A percentile compares a stretch with the other conserved stretches of the same genome.
Conservation (phyloP, 768 basidiomycete species). For the Phanerochaete carnosa region DNA sequence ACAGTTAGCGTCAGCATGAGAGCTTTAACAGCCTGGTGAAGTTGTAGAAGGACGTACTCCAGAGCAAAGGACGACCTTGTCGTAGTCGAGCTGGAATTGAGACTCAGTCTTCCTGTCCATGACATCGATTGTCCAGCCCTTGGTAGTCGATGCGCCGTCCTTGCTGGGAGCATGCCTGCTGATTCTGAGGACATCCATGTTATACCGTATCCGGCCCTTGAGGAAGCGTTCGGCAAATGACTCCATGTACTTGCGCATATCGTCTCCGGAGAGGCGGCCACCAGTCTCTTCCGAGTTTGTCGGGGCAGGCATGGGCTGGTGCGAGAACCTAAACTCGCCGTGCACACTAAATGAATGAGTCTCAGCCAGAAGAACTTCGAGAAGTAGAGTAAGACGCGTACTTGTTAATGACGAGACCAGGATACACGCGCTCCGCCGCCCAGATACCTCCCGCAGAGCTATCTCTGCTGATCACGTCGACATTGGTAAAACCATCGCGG, state of each 20-base stretch:
- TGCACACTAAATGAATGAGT: constrained; percentile 42
- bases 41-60: constrained; percentile 36
- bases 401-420: constrained; percentile 60
- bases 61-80: constrained; percentile 57
- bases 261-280: constrained; percentile 48
- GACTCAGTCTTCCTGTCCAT: constrained; percentile 24
- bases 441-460: constrained; percentile 56
- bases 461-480: constrained; percentile 56
- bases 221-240: constrained; percentile 47
- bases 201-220: constrained; percentile 39
- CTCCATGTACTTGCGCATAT: constrained; percentile 56
- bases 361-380: not conserved
- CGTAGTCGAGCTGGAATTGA: constrained; percentile 36
- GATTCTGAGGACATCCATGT: constrained; percentile 49
- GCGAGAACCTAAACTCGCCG: constrained; percentile 60
- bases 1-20: not conserved
- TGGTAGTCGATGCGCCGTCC: not conserved
- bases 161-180: constrained; percentile 24
- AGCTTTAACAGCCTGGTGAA: not conserved
- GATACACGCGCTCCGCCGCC: constrained; percentile 52
- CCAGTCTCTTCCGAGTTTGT: constrained; percentile 30
- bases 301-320: constrained; percentile 49
- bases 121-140: constrained; percentile 45
- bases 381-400: constrained; percentile 24
- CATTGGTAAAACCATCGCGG: constrained; percentile 53